Conservation (phyloP, 768 basidiomycete genomes). For the Tylopilus vinaceipallidus region DNA sequence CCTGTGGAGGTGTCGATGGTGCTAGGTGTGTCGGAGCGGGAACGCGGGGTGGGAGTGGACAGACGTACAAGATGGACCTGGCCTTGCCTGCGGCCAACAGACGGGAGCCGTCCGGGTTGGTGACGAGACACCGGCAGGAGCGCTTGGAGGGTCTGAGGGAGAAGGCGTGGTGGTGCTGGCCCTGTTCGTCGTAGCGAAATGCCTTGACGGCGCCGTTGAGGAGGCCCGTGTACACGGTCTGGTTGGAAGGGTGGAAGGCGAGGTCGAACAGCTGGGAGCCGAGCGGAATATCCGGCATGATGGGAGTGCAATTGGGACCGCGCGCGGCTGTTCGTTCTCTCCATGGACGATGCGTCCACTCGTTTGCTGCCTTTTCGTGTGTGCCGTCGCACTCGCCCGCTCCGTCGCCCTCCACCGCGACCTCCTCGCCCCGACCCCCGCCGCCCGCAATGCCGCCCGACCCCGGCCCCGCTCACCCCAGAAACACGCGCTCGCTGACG, state of each 20-base stretch:
- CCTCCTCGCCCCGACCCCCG: slow-evolving; percentile 23
- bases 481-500: slow-evolving; percentile 12
- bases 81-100: slow-evolving; percentile 83
- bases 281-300: slow-evolving; percentile 63
- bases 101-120: slow-evolving; percentile 63
- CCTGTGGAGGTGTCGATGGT: slow-evolving; percentile 67
- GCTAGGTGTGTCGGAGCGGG: slow-evolving; percentile 36
- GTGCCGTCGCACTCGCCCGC: slow-evolving; percentile 33
- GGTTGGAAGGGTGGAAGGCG: slow-evolving; percentile 73
- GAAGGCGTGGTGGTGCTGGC: slow-evolving; percentile 54
- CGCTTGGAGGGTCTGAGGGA: slow-evolving; percentile 73
- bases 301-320: slow-evolving; percentile 3
- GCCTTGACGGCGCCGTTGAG: slow-evolving; percentile 84
- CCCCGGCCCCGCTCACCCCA: slow-evolving; percentile 4
- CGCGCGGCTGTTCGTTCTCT: too few species aligned
- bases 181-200: slow-evolving; percentile 74
- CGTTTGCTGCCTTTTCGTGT: slow-evolving; percentile 23
- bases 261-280: slow-evolving; percentile 87
- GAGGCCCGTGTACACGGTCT: slow-evolving; percentile 74
- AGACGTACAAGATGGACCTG: slow-evolving; percentile 71
- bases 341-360: slow-evolving; percentile 38
- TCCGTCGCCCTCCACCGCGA: slow-evolving; percentile 31
- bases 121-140: slow-evolving; percentile 74
- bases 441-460: slow-evolving; percentile 24
- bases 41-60: background rate